Evolutionary conservation across 768 basidiomycete species (phyloP).

Genomic region (Hericium alpestre): DNA sequence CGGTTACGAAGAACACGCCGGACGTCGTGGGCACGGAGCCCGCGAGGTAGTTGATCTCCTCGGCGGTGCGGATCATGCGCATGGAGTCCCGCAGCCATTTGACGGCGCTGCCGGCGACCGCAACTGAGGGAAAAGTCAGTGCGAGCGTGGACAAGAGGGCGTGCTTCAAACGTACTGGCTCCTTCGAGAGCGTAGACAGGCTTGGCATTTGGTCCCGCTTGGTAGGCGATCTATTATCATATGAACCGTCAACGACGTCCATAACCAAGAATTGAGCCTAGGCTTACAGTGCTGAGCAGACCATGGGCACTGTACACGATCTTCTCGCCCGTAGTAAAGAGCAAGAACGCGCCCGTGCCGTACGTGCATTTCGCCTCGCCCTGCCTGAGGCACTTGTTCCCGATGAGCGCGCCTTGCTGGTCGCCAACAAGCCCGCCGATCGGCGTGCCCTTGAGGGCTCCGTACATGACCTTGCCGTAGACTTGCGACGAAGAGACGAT

Average conservation of each 20-base stretch:
- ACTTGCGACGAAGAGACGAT: conserved; percentile 89
- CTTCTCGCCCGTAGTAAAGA: conserved; percentile 88
- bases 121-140: conserved; percentile 37
- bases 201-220: conserved; percentile 65
- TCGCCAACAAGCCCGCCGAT: conserved; percentile 96
- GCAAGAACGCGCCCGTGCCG: conserved; percentile 91
- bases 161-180: conserved; percentile 52
- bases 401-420: conserved; percentile 93
- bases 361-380: conserved; percentile 98
- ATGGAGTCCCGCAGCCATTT: conserved; percentile 96
- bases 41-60: conserved; percentile 80
- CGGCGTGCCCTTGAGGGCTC: conserved; percentile 61
- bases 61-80: conserved; percentile 66
- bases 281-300: conserved; percentile 71
- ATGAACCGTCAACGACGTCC: background rate
- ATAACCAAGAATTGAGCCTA: background rate
- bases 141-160: background rate
- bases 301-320: conserved; percentile 82
- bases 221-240: conserved; percentile 65
- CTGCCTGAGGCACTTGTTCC: conserved; percentile 85
- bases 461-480: conserved; percentile 68
- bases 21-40: conserved; percentile 67
- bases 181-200: conserved; percentile 94
- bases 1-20: conserved; percentile 93
- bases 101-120: conserved; percentile 90